Evolutionary conservation across 345 rosid genomes (phyloP).

Genomic region (Odontarrhena argentea): DNA sequence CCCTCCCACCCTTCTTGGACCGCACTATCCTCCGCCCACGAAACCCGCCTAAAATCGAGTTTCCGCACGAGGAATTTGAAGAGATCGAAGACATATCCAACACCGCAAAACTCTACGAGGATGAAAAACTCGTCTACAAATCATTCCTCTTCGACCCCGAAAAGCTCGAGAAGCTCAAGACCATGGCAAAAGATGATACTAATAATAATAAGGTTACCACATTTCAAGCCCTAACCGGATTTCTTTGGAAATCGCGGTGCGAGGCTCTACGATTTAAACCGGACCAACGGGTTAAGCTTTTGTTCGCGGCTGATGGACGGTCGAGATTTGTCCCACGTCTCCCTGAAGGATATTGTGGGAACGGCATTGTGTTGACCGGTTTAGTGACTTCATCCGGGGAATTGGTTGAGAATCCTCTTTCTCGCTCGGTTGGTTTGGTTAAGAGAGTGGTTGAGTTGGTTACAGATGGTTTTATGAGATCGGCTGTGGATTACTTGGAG

Average conservation of each 20-base stretch:
- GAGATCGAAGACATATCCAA: constrained; percentile 69
- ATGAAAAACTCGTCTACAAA: constrained; percentile 57
- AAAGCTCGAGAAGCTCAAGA: constrained; percentile 61
- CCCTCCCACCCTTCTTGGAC: constrained; percentile 60
- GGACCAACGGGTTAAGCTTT: constrained; percentile 69
- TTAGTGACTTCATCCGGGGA: constrained; percentile 62
- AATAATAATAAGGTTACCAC: constrained; percentile 55
- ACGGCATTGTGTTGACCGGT: constrained; percentile 69
- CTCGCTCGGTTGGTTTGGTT: constrained; percentile 55
- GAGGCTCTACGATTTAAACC: constrained; percentile 59
- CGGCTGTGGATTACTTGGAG: constrained; percentile 78
- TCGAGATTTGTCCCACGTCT: constrained; percentile 62
- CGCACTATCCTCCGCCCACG: constrained; percentile 61
- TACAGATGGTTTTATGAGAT: constrained; percentile 67
- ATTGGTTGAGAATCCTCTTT: constrained; percentile 52
- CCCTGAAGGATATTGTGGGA: constrained; percentile 68
- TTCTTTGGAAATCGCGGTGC: constrained; percentile 77
- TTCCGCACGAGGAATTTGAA: constrained; percentile 64
- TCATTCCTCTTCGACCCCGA: constrained; percentile 62
- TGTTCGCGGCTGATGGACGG: constrained; percentile 84
- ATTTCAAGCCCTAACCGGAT: constrained; percentile 73
- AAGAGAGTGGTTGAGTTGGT: constrained; percentile 59
- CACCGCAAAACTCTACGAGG: constrained; percentile 55
- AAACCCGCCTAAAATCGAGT: constrained; percentile 57
- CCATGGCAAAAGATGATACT: constrained; percentile 47